Base-by-base conservation (phyloP, 257 asterid species). In the Jacaranda mimosifolia region DNA sequence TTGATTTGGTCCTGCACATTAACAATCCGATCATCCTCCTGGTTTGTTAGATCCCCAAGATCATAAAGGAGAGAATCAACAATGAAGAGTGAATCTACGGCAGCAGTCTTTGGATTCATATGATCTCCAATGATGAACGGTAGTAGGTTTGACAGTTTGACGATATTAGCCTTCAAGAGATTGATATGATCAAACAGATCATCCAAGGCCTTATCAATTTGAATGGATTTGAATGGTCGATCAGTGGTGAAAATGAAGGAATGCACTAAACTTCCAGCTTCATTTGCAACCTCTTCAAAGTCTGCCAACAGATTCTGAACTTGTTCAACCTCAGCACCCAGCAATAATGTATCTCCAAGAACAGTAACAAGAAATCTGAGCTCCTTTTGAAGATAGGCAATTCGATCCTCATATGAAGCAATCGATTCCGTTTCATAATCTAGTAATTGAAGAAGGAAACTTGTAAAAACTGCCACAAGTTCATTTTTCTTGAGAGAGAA, bases 41-140 rank as follows among this genome's bases (percentile, higher is more conserved):
- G 19, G 8, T 62, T 64, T 72, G 72, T 10, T 3, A 66, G 40
- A 59, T 65, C 70, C 19, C 21, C 70, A 1, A 83, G 72, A 58
- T 75, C 60, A 60, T 53, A 21, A 21, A 83, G 58, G 58, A 79
- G 57, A 51, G 77, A 83, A 62, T 66, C 66, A 4, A 83, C 19
- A 11, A 66, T 75, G 38, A 75, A 63, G 15, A 79, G 46, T 0
- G 76, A n/a, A 48, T 65, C 79, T 0, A 43, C 70, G 0, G 6
- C 10, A 6, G 70, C 3, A 18, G 51, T 8, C 52, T 2, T 48
- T 0, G 49, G 52, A 10, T n/a, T n/a, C n/a, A n/a, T n/a, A n/a
- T n/a, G n/a, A n/a, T n/a, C n/a, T n/a, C n/a, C n/a, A n/a, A n/a
- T n/a, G n/a, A n/a, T n/a, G n/a, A n/a, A n/a, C n/a, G n/a, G n/a